A percentile compares a stretch with the other conserved stretches of the same genome.
Conservation (phyloP, 169 alveolate genomes). For the Plasmodium gonderi region DNA sequence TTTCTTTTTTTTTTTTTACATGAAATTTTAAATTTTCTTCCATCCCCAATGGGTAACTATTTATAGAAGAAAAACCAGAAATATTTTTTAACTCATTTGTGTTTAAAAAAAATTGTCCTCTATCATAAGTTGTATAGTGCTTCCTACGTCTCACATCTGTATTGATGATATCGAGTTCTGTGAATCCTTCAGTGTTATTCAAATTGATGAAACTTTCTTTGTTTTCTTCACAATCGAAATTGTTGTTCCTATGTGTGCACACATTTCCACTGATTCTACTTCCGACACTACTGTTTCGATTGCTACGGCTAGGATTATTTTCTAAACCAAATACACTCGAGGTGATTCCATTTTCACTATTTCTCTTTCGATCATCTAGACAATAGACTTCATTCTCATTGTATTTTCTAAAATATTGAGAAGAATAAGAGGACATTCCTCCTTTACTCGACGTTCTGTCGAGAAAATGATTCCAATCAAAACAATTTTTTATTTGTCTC, state of each 20-base stretch:
- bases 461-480: background rate
- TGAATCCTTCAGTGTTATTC: background rate
- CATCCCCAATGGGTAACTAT: background rate
- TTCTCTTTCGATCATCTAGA: background rate
- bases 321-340: too few species aligned
- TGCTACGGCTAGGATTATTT: too few species aligned
- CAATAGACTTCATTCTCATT: background rate
- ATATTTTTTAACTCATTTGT: background rate
- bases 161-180: background rate
- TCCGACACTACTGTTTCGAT: background rate
- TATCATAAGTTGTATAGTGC: background rate
- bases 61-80: conserved; percentile 35
- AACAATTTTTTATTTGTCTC: background rate
- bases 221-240: background rate
- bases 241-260: background rate
- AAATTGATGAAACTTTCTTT: background rate
- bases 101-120: conserved; percentile 5
- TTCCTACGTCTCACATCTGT: background rate
- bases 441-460: background rate
- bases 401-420: background rate
- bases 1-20: conserved; percentile 13
- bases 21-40: background rate
- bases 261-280: background rate
- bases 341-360: too few species aligned
- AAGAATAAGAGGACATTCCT: background rate